Evolutionary conservation across 768 basidiomycete genomes (phyloP), one percentile per base, ranked within the genome.

Genomic region (Lepiota brunneoincarnata): DNA sequence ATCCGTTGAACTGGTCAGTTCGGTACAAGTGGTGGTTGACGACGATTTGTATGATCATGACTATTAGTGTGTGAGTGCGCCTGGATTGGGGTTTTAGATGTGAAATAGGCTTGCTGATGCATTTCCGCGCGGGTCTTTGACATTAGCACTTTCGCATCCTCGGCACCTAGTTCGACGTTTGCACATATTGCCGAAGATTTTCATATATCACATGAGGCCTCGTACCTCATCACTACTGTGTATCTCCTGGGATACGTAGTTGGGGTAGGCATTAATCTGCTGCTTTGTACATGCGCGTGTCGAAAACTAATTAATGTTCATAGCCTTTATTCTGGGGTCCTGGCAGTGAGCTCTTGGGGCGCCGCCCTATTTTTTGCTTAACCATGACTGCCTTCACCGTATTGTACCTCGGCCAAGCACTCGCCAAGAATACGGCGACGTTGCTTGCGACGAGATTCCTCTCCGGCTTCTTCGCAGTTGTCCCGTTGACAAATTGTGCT

Each of bases 361-460:
- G 84, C 4, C 71, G 75, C 43, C 74, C 77, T 2, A 70, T 83
- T 31, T 80, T 84, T 61, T 49, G 77, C 21, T 38, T 77, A 15
- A 70, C 83, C 0, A 81, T 84, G 74, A 47, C 67, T 6, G 54
- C 63, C 3, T 86, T 86, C 65, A 79, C 79, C 0, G 49, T 86
- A 4, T 77, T 83, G 52, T 76, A 76, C 57, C 68, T 88, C 23
- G 84, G 82, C 3, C 82, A 84, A 69, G 80, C 83, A 0, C 73
- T 87, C 7, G 82, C 83, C 0, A 69, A 69, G 3, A 84, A 86
- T 63, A 79, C 86, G 40, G 69, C 75, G 53, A 82, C 83, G 0
- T 66, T 87, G 6, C 68, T 87, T 4, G 62, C 84, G n/a, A 82
- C 82, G 1, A 75, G 87, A 4, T 86, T 86, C 64, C 61, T 88